Base-by-base conservation (phyloP, 148 eudicot genomes). In the Amaranthus palmeri region DNA sequence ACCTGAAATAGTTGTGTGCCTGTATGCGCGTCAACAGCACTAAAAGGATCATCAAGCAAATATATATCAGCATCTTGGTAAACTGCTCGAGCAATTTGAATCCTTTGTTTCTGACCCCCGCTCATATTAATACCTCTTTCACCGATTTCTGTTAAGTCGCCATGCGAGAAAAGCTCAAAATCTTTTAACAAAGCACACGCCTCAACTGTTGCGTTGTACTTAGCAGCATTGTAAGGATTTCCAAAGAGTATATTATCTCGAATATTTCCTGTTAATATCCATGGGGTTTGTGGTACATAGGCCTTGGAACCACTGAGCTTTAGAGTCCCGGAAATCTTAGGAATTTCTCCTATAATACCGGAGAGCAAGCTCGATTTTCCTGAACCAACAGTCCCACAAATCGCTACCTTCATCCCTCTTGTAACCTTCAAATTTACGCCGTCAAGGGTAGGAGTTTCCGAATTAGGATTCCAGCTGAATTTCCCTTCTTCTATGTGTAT, bases 51-150 rank as follows among this genome's bases (percentile, higher is more conserved):
- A 79, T 96, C 99, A 15, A 96, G 93, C 75, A 96, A 81, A 82
- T 96, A 96, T 53, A 92, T 90, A 74, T 96, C 97, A 36, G 96
- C 93, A 68, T 96, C 92, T 67, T 96, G 91, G 71, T 96, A 96
- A 8, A 83, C 99, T 10, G 99, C 99, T 5, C 99, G 96, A 50
- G 99, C 99, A 71, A 96, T 92, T 82, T 95, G 99, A 74, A 95
- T 95, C 76, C 99, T 85, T 76, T 95, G 99, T 82, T 95, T 95
- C 74, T 92, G 99, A 9, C 99, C 99, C 9, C 99, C 99, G 13
- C 99, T 96, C 99, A 96, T 96, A 66, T 92, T 96, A 36, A 92
- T 92, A 59, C 99, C 97, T 83, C 97, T 79, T 75, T 96, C 99
- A 41, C 99, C 99, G 10, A 96, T 96, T 74, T 96, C 96, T 3